Base-by-base conservation (phyloP, 169 alveolate genomes). In the Plasmodium adleri region DNA sequence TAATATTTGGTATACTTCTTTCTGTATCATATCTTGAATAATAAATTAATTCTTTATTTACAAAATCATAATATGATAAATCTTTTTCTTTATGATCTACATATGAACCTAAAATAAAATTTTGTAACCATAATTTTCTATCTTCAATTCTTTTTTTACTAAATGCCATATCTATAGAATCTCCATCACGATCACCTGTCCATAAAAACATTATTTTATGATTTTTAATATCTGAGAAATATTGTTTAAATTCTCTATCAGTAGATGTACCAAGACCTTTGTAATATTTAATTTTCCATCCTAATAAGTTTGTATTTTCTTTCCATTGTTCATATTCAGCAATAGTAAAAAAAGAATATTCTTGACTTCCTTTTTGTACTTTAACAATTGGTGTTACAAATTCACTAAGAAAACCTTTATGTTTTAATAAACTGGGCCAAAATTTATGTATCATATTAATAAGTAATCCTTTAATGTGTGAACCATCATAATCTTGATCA, bases 241-340 rank as follows among this genome's bases (percentile, higher is more conserved):
- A 99, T 92, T 99, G 99, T 94, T 98, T 98, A 64, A 99, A 99
- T 94, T 99, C 99, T 87, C 97, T 96, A 73, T 98, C 98, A 10
- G 99, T 97, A 15, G 99, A 98, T 5, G 99, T 99, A 24, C 99
- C 99, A 73, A 99, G 95, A 72, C 99, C 99, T 98, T 99, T 99
- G 99, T 99, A 99, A 97, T 99, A 99, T 93, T 99, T 99, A 68
- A 98, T 97, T 85, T 97, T 97, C 98, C 98, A 99, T 43, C 96
- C 89, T n/a, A 85, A 88, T 80, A 96, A 93, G 67, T 97, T 95
- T 22, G 95, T 95, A 20, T 93, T 93, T 76, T 96, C 95, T 76
- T 96, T 97, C 98, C 99, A 99, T 88, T 94, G 93, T 76, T 98
- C 99, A 92, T 98, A 99, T 90, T 99, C 99, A 59, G 98, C 98